Conservation (phyloP, 306 rosid species). For the Vicia faba region DNA sequence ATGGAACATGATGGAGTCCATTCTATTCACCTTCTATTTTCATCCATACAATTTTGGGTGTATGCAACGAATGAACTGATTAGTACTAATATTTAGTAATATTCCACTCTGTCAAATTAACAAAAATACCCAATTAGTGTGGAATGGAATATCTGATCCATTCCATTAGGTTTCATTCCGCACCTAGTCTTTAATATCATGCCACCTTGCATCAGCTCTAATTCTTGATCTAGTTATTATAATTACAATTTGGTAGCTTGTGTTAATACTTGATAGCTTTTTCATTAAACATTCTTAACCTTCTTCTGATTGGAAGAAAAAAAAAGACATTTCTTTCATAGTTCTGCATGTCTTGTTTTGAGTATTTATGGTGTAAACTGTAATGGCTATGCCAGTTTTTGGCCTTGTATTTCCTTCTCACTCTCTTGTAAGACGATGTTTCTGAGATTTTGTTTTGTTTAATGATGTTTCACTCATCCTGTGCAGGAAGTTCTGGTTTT, state of each 20-base stretch:
- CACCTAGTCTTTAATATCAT: not conserved
- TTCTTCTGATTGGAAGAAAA: conserved; percentile 4
- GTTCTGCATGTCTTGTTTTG: conserved; percentile 21
- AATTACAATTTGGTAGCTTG: conserved; percentile 7
- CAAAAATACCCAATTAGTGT: too few species aligned
- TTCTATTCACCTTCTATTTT: too few species aligned
- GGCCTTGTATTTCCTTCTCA: conserved; percentile 11
- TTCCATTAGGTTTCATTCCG: too few species aligned
- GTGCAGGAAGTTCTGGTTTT: conserved; percentile 51
- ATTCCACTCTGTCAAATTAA: too few species aligned
- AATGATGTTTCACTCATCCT: conserved; percentile 23
- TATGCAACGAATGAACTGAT: too few species aligned
- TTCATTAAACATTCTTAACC: conserved; percentile 2
- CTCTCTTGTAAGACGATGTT: conserved; percentile 1
- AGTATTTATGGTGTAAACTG: conserved; percentile 14
- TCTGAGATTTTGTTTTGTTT: conserved; percentile 33
- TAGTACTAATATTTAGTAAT: too few species aligned
- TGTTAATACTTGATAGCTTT: conserved; percentile 14
- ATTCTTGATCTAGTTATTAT: conserved; percentile 16
- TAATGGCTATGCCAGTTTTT: not conserved
- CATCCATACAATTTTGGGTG: too few species aligned
- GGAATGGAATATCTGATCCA: too few species aligned
- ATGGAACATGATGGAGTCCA: too few species aligned
- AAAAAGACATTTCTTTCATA: not conserved
- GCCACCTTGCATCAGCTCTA: conserved; percentile 23